Conservation (phyloP, 176 grass and related monocot species). For the Oryza punctata region DNA sequence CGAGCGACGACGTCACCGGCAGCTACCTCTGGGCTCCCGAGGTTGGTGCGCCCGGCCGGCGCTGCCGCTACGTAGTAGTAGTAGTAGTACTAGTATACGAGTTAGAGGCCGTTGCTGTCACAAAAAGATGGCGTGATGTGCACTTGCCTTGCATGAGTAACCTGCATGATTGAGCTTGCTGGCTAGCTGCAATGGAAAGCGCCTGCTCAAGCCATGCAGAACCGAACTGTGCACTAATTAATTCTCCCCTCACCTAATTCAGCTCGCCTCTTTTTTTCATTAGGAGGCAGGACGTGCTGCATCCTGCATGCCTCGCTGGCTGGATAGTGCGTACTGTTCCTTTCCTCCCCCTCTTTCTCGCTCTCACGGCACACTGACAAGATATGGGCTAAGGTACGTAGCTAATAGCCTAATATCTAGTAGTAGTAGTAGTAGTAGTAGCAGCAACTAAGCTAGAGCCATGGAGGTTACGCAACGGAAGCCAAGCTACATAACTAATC, state of each 20-base stretch:
- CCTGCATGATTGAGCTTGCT: constrained; percentile 53
- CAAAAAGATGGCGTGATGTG: constrained; percentile 52
- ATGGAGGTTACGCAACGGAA: constrained; percentile 7
- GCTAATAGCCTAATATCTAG: neutral
- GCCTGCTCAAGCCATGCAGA: constrained; percentile 48
- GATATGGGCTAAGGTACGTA: constrained; percentile 4
- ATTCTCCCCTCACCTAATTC: constrained; percentile 40
- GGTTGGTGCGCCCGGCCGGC: neutral
- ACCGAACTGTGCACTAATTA: constrained; percentile 54
- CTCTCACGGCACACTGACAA: constrained; percentile 25
- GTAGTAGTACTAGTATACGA: neutral
- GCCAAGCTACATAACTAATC: neutral
- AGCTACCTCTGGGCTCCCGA: neutral
- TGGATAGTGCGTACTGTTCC: constrained; percentile 17
- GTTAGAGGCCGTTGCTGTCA: constrained; percentile 35
- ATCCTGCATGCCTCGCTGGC: neutral
- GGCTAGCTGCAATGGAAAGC: constrained; percentile 26
- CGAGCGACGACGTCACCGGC: neutral
- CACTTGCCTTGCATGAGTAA: constrained; percentile 57
- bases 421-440: neutral
- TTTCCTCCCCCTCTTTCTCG: constrained; percentile 10
- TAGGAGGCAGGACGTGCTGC: neutral
- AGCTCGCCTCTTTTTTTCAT: constrained; percentile 15
- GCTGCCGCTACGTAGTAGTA: neutral
- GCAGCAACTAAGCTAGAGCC: neutral